A percentile compares a stretch with the other conserved stretches of the same genome.
These are phyloP conservation scores for Trichoderma sp. DNA, from an alignment of 2,329 filamentous ascomycete species.

Conservation along the genomic window DNA sequence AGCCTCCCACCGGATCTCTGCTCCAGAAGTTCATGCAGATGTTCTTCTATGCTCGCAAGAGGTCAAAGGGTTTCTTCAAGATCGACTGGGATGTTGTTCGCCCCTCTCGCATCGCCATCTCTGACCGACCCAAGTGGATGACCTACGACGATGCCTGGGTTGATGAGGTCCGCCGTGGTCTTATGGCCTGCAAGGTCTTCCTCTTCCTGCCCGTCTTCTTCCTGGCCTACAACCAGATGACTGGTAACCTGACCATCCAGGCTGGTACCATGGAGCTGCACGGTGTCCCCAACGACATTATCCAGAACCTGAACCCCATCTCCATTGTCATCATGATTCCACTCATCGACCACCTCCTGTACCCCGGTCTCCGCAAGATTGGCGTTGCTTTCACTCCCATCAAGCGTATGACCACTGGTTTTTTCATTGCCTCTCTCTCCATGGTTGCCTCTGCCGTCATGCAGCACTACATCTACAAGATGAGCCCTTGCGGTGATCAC, in stretches of 20 bases:
- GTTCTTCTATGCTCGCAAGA: constrained; percentile 59
- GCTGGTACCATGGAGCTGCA: constrained; percentile 64
- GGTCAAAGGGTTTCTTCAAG: constrained; percentile 63
- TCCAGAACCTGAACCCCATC: constrained; percentile 73
- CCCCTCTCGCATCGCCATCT: constrained; percentile 58
- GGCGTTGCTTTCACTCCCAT: constrained; percentile 70
- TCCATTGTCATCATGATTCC: constrained; percentile 74
- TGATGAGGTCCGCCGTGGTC: constrained; percentile 69
- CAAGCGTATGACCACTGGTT: constrained; percentile 71
- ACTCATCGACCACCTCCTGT: constrained; percentile 65
- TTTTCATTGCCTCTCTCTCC: constrained; percentile 61
- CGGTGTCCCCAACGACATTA: constrained; percentile 73
- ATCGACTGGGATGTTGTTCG: constrained; percentile 67
- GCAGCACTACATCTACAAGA: constrained; percentile 62
- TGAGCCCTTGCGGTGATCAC: constrained; percentile 56
- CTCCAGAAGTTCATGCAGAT: constrained; percentile 64
- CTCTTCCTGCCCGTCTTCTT: constrained; percentile 66
- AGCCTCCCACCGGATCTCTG: constrained; percentile 69
- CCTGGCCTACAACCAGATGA: constrained; percentile 59
- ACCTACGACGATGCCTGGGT: constrained; percentile 82
- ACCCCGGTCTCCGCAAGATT: constrained; percentile 62
- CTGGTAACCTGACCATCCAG: constrained; percentile 60
- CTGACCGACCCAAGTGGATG: constrained; percentile 67
- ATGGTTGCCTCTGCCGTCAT: constrained; percentile 58
- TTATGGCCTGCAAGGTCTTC: constrained; percentile 69